A percentile compares a stretch with the other conserved stretches of the same genome.
Evolutionary conservation across 2,329 filamentous ascomycete species (phyloP).

Genomic region (Colletotrichum sp.): DNA sequence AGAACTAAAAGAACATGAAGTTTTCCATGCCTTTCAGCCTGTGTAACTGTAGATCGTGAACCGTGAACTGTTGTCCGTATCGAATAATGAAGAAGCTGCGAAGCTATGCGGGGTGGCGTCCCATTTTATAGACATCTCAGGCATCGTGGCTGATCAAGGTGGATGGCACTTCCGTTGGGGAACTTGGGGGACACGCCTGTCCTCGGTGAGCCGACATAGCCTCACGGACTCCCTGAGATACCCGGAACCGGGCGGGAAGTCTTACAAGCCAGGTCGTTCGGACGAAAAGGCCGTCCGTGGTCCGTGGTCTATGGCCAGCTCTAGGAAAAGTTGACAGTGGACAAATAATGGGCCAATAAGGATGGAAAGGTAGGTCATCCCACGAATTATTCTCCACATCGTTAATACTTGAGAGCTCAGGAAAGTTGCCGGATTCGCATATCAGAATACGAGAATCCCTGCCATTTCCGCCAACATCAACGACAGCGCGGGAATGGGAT

Average conservation of each 20-base stretch:
- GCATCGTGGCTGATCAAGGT: fast-evolving
- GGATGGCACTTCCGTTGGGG: not conserved
- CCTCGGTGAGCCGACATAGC: not conserved
- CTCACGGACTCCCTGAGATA: not conserved
- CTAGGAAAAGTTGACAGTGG: not conserved
- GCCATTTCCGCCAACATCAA: not conserved
- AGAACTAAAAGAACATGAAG: not conserved
- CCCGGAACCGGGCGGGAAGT: not conserved
- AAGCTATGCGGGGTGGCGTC: not conserved
- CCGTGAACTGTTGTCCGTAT: not conserved
- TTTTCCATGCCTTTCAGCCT: not conserved
- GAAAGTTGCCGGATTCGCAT: not conserved
- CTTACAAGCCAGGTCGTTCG: not conserved
- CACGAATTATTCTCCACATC: not conserved
- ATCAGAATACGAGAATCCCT: not conserved
- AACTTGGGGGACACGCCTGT: not conserved
- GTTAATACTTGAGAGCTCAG: not conserved
- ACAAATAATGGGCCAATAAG: not conserved
- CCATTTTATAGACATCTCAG: not conserved
- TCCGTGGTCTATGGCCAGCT: not conserved
- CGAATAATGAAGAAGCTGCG: not conserved
- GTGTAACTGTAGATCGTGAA: fast-evolving
- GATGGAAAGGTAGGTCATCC: not conserved
- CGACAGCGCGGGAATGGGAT: not conserved
- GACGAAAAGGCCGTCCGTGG: not conserved